These are phyloP conservation scores for Akebia trifoliata DNA, from an alignment of 164 flowering plant species.

Conservation along the genomic window DNA sequence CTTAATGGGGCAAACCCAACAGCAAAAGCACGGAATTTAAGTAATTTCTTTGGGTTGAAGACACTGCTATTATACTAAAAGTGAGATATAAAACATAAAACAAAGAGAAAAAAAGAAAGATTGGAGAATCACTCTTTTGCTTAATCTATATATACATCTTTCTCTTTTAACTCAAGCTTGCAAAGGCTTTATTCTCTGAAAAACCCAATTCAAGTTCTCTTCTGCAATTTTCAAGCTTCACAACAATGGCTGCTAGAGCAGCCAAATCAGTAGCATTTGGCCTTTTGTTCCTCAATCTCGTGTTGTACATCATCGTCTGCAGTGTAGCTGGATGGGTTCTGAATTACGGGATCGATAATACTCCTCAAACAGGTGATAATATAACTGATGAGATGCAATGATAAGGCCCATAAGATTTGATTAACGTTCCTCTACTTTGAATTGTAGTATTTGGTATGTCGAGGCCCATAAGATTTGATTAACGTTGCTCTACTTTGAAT, in stretches of 20 bases:
- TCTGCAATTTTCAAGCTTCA: not conserved
- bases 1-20: slow-evolving; percentile 4
- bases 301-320: slow-evolving; percentile 46
- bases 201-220: slow-evolving; percentile 1
- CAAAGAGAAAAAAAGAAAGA: not conserved
- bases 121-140: not conserved
- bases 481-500: not conserved
- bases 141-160: slow-evolving; percentile 7
- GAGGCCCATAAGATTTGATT: no score
- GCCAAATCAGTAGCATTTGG: slow-evolving; percentile 49
- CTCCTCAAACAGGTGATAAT: slow-evolving; percentile 53
- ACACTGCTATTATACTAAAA: not conserved
- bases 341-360: slow-evolving; percentile 50
- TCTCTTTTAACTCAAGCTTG: not conserved
- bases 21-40: slow-evolving; percentile 11
- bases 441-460: slow-evolving; percentile 45
- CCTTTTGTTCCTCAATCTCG: slow-evolving; percentile 51
- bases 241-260: slow-evolving; percentile 59
- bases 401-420: no score
- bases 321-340: slow-evolving; percentile 68
- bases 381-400: not conserved
- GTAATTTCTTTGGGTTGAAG: slow-evolving; percentile 17
- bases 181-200: not conserved
- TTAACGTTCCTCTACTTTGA: not conserved
- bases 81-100: not conserved